These are phyloP conservation scores for Colletotrichum trifolii DNA, from an alignment of 2,329 filamentous ascomycete species.

Conservation along the genomic window DNA sequence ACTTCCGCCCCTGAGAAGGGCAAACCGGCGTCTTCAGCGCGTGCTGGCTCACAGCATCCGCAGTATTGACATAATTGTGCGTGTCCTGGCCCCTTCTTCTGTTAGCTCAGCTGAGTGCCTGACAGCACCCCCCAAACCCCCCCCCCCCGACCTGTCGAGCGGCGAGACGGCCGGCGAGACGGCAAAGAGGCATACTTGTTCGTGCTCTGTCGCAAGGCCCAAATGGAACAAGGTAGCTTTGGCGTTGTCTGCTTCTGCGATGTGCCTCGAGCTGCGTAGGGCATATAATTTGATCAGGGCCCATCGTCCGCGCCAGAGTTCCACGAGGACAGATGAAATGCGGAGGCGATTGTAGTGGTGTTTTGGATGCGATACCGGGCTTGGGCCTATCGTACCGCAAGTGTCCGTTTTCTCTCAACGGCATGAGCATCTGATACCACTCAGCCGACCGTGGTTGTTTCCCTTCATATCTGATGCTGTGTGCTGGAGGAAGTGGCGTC, in stretches of 20 bases:
- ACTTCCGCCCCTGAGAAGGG: slow-evolving; percentile 29
- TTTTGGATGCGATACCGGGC: slow-evolving; percentile 11
- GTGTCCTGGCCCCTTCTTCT: background rate
- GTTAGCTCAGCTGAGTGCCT: no score
- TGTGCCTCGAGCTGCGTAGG: background rate
- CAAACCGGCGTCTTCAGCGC: background rate
- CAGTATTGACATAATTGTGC: slow-evolving; percentile 17
- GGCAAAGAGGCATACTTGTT: no score
- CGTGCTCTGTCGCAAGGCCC: no score
- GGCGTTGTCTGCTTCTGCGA: no score
- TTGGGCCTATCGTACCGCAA: slow-evolving; percentile 11
- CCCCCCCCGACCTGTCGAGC: no score
- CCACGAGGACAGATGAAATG: slow-evolving; percentile 23
- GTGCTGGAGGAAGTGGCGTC: background rate
- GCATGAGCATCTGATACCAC: no score
- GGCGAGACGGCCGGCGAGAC: no score
- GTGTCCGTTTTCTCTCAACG: no score
- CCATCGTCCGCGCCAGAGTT: slow-evolving; percentile 10
- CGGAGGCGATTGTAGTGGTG: slow-evolving; percentile 21
- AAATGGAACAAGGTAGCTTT: no score
- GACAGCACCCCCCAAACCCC: no score
- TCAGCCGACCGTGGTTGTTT: no score
- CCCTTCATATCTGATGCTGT: no score
- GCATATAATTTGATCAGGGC: slow-evolving; percentile 1
- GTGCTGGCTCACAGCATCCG: background rate